A percentile compares a stretch with the other conserved stretches of the same genome.
These are phyloP conservation scores for Thalassiosira profunda DNA, from an alignment of 108 stramenopile species.

Conservation along the genomic window DNA sequence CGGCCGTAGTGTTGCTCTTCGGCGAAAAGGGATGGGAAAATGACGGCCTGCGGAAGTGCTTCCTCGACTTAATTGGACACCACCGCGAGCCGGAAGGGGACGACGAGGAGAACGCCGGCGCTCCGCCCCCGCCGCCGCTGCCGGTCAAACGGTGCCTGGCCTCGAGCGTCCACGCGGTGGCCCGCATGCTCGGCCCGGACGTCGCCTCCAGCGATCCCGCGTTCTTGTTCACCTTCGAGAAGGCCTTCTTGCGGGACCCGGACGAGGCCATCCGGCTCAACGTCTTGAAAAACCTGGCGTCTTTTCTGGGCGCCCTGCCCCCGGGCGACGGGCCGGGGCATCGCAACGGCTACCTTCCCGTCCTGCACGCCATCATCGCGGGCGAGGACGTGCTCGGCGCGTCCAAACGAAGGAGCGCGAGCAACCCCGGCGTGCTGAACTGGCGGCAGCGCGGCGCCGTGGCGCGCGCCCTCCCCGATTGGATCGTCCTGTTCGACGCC, in stretches of 20 bases:
- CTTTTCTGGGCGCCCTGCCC: constrained; percentile 71
- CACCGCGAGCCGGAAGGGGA: constrained; percentile 21
- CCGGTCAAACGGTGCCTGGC: constrained; percentile 92
- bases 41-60: constrained; percentile 81
- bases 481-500: constrained; percentile 71
- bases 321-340: constrained; percentile 41
- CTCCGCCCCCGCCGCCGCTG: constrained; percentile 58
- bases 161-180: constrained; percentile 94
- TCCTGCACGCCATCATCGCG: constrained; percentile 78
- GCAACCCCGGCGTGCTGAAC: constrained; percentile 87
- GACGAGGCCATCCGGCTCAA: constrained; percentile 96
- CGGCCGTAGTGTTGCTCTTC: constrained; percentile 94
- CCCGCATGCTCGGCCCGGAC: constrained; percentile 82
- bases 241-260: constrained; percentile 90
- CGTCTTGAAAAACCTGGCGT: constrained; percentile 83
- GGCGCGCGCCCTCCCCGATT: constrained; percentile 83
- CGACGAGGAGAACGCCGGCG: background rate
- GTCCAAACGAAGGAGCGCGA: constrained; percentile 69
- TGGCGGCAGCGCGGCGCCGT: constrained; percentile 95
- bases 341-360: constrained; percentile 69
- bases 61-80: constrained; percentile 64
- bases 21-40: constrained; percentile 87
- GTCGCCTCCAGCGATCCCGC: constrained; percentile 40
- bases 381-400: constrained; percentile 81
- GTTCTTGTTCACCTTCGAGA: constrained; percentile 63